Conservation (phyloP, 805 yeast species). For the Ogataea sp. region DNA sequence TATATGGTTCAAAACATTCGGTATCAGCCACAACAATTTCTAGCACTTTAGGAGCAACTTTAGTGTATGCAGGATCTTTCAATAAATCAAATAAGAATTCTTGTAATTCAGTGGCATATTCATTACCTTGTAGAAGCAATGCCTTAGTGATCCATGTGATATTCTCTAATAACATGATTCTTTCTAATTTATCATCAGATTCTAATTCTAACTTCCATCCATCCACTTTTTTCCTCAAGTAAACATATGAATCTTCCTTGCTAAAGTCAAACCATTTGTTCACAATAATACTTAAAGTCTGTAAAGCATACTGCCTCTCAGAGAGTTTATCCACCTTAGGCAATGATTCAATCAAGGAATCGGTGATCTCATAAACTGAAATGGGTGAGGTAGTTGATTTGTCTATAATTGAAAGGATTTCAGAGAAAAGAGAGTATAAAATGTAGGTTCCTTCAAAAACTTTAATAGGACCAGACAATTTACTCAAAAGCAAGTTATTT, state of each 20-base stretch:
- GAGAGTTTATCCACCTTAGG: conserved; percentile 17
- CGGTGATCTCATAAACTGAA: conserved; percentile 8
- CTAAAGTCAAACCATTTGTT: conserved; percentile 42
- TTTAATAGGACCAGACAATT: conserved; percentile 10
- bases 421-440: conserved; percentile 32
- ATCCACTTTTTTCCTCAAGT: conserved; percentile 8
- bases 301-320: conserved; percentile 46
- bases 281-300: conserved; percentile 42
- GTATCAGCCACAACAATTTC: conserved; percentile 65
- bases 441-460: conserved; percentile 22
- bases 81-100: conserved; percentile 28
- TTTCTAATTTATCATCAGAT: conserved; percentile 3
- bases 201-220: background rate
- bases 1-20: conserved; percentile 43
- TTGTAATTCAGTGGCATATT: conserved; percentile 25
- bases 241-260: conserved; percentile 1
- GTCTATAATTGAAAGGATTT: conserved; percentile 46
- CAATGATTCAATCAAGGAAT: conserved; percentile 9
- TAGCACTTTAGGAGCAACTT: conserved; percentile 42
- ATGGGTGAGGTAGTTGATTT: conserved; percentile 25
- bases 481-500: conserved; percentile 10
- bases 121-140: conserved; percentile 49
- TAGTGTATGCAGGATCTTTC: conserved; percentile 18
- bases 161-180: conserved; percentile 37
- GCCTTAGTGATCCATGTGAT: conserved; percentile 70